Percentiles rank a stretch among this genome's conserved stretches.
These are phyloP conservation scores for Penicillium janthinellum DNA, from an alignment of 2,329 filamentous ascomycete genomes.

Conservation along the genomic window DNA sequence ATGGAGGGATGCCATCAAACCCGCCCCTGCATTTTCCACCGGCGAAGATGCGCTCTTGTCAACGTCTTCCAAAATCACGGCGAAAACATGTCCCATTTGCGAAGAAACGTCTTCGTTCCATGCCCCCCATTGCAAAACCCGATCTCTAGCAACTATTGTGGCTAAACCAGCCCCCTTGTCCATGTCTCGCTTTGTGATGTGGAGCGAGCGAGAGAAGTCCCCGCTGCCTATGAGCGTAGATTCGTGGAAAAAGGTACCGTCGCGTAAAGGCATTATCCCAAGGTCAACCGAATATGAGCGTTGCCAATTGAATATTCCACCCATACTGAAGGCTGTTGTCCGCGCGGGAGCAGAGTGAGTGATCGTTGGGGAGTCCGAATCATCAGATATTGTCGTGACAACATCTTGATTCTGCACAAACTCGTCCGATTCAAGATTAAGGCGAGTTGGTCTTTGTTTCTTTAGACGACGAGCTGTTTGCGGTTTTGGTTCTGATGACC, in stretches of 20 bases:
- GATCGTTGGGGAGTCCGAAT: conserved; percentile 11
- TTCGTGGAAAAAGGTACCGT: conserved; percentile 58
- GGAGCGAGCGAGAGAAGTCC: conserved; percentile 52
- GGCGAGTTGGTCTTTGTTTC: conserved; percentile 47
- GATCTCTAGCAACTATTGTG: conserved; percentile 39
- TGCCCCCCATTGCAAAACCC: conserved; percentile 49
- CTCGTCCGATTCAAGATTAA: conserved; percentile 50
- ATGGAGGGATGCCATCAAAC: conserved; percentile 12
- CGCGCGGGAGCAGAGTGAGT: neutral
- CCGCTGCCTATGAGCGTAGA: conserved; percentile 62
- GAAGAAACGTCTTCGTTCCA: conserved; percentile 60
- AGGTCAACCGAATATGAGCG: conserved; percentile 57
- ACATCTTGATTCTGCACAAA: conserved; percentile 46
- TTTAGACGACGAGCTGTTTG: conserved; percentile 25
- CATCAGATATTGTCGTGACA: conserved; percentile 26
- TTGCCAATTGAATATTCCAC: conserved; percentile 53
- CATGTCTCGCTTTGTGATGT: conserved; percentile 45
- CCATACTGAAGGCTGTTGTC: conserved; percentile 27
- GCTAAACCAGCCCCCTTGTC: conserved; percentile 45
- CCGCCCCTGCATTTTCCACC: conserved; percentile 9
- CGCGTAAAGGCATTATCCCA: conserved; percentile 51
- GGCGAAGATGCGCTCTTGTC: conserved; percentile 15
- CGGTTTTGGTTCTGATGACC: conserved; percentile 1
- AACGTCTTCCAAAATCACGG: conserved; percentile 31
- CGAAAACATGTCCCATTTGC: conserved; percentile 44